Conservation (phyloP, 139 green algal genomes). For the Chlorella ohadii region DNA sequence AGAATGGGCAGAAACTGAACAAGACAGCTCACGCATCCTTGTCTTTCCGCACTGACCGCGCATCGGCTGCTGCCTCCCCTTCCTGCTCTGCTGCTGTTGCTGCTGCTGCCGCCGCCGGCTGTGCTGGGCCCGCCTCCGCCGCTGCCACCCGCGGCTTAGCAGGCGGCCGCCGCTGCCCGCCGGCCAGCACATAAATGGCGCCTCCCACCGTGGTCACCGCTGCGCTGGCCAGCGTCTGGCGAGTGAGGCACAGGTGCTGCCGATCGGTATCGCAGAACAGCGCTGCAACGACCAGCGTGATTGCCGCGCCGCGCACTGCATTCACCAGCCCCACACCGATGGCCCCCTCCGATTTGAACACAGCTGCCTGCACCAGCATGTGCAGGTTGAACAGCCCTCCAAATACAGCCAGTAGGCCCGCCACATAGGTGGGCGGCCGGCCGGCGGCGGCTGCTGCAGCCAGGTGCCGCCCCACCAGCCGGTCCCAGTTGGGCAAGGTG, state of each 20-base stretch:
- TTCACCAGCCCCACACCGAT: conserved; percentile 58
- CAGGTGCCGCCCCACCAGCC: conserved; percentile 35
- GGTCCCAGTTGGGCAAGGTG: conserved; percentile 33
- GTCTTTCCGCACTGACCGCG: neutral
- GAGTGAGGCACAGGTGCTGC: conserved; percentile 31
- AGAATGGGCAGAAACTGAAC: too few species aligned
- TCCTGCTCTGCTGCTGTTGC: neutral
- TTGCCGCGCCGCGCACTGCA: conserved; percentile 49
- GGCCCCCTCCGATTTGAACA: conserved; percentile 52
- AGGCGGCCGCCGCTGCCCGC: neutral
- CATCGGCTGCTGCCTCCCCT: neutral
- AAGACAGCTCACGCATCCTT: neutral
- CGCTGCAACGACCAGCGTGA: conserved; percentile 28
- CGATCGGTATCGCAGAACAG: conserved; percentile 44
- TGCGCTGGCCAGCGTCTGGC: conserved; percentile 15
- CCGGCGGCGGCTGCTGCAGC: neutral
- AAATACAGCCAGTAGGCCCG: conserved; percentile 42
- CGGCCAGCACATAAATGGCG: conserved; percentile 29
- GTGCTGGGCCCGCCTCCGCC: neutral
- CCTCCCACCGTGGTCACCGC: conserved; percentile 32
- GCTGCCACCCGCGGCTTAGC: neutral
- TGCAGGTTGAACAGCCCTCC: conserved; percentile 54
- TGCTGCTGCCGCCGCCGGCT: neutral
- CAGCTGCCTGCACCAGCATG: conserved; percentile 50
- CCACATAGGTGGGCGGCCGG: neutral